These are phyloP conservation scores for Amaranthus cruentus DNA, from an alignment of 148 eudicot species.

Conservation along the genomic window DNA sequence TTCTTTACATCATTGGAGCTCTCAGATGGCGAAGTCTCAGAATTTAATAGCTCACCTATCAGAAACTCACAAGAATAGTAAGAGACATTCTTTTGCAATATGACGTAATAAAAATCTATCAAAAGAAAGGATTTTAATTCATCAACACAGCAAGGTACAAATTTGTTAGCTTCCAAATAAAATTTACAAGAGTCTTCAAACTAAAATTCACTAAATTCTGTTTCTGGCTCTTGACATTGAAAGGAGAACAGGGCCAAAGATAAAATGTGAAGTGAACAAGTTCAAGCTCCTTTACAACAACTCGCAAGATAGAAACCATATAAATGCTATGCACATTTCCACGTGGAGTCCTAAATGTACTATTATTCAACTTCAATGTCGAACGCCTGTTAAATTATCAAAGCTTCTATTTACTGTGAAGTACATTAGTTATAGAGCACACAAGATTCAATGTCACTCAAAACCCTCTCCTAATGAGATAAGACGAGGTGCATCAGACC, in stretches of 20 bases:
- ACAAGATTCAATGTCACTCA: background rate
- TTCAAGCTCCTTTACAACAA: background rate
- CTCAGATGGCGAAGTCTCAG: slow-evolving; percentile 30
- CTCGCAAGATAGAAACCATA: background rate
- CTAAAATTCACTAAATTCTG: background rate
- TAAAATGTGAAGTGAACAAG: background rate
- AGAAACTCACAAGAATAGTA: slow-evolving; percentile 2
- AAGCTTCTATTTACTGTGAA: background rate
- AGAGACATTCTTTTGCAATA: background rate
- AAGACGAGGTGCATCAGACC: background rate
- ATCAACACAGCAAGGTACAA: background rate
- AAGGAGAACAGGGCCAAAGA: background rate
- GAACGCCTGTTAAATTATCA: background rate
- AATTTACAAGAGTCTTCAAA: background rate
- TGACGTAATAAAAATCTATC: background rate
- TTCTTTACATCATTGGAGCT: slow-evolving; percentile 27
- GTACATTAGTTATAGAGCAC: background rate
- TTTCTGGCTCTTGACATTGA: background rate
- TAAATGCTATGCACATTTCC: background rate
- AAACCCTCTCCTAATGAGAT: too few species aligned
- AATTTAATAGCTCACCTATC: slow-evolving; percentile 44
- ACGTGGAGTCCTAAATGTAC: background rate
- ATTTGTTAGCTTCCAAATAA: background rate
- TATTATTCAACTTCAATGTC: background rate
- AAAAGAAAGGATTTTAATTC: background rate